phyloP scores from a whole-genome alignment of 306 rosid genomes.

The Lablab purpureus region DNA sequence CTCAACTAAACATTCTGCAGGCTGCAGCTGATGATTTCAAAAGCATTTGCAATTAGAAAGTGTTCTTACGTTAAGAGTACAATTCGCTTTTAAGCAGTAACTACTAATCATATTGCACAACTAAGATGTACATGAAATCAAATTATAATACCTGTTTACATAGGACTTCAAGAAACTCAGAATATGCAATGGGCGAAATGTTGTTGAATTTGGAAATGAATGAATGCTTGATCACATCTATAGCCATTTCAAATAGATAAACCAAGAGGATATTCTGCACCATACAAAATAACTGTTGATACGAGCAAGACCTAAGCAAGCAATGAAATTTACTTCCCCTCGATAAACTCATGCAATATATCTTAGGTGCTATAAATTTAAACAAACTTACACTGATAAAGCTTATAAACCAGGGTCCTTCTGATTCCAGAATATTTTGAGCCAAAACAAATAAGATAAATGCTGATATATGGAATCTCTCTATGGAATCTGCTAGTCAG shows the following conservation, averaged over 20 bases:
- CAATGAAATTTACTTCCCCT: conserved; percentile 31
- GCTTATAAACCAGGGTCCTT: conserved; percentile 95
- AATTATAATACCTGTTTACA: conserved; percentile 80
- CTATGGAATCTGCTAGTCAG: conserved; percentile 84
- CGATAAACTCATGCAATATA: conserved; percentile 24
- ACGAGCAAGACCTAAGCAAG: conserved; percentile 36
- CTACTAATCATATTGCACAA: conserved; percentile 8
- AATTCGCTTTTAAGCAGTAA: conserved; percentile 31
- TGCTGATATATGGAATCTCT: conserved; percentile 96
- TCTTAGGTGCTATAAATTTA: background rate
- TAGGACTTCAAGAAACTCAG: conserved; percentile 96
- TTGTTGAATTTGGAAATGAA: conserved; percentile 93
- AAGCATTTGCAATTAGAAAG: background rate
- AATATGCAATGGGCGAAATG: conserved; percentile 81
- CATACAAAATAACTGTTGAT: conserved; percentile 46
- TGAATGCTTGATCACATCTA: conserved; percentile 94
- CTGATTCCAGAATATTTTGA: conserved; percentile 98
- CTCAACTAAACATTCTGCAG: background rate
- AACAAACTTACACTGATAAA: conserved; percentile 75
- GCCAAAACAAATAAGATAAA: conserved; percentile 93
- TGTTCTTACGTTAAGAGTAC: background rate
- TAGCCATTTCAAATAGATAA: conserved; percentile 79
- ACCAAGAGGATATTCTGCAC: conserved; percentile 82
- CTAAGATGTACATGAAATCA: conserved; percentile 26
- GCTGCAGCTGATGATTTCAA: conserved; percentile 3